Conservation (phyloP, 2,329 filamentous ascomycete species). For the Rugonectria rugulosa region DNA sequence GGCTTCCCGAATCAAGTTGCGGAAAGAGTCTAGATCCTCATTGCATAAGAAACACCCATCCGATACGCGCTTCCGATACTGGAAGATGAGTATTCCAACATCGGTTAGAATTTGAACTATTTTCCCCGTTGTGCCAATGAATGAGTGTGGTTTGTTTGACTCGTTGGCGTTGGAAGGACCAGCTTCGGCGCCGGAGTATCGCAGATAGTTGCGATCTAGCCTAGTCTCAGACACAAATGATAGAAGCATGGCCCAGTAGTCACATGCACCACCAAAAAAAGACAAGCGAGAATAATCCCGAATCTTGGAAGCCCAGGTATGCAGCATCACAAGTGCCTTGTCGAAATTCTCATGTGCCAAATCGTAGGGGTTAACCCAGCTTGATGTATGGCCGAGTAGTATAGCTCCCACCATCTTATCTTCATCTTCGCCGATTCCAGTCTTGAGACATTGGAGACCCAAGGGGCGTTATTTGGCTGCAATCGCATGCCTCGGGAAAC, state of each 20-base stretch:
- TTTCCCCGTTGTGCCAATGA: slow-evolving; percentile 27
- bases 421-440: slow-evolving; percentile 1
- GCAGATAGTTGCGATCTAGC: slow-evolving; percentile 12
- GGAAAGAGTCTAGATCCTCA: slow-evolving; percentile 28
- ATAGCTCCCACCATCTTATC: slow-evolving; percentile 19
- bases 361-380: slow-evolving; percentile 31
- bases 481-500: slow-evolving; percentile 22
- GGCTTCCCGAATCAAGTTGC: slow-evolving; percentile 18
- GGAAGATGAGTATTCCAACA: slow-evolving; percentile 27
- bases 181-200: background rate
- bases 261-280: slow-evolving; percentile 31
- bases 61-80: slow-evolving; percentile 28
- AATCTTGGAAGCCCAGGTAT: background rate
- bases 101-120: slow-evolving; percentile 25
- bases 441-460: slow-evolving; percentile 18
- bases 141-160: slow-evolving; percentile 30
- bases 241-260: slow-evolving; percentile 37
- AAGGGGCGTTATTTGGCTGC: slow-evolving; percentile 22
- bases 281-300: background rate
- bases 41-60: too few relatives aligned
- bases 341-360: slow-evolving; percentile 28
- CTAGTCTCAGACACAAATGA: slow-evolving; percentile 32
- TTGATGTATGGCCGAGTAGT: slow-evolving; percentile 30
- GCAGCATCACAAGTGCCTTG: slow-evolving; percentile 17
- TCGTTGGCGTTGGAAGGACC: background rate